phyloP scores from a whole-genome alignment of 2,329 filamentous ascomycete genomes.

The Curvularia lunata region DNA sequence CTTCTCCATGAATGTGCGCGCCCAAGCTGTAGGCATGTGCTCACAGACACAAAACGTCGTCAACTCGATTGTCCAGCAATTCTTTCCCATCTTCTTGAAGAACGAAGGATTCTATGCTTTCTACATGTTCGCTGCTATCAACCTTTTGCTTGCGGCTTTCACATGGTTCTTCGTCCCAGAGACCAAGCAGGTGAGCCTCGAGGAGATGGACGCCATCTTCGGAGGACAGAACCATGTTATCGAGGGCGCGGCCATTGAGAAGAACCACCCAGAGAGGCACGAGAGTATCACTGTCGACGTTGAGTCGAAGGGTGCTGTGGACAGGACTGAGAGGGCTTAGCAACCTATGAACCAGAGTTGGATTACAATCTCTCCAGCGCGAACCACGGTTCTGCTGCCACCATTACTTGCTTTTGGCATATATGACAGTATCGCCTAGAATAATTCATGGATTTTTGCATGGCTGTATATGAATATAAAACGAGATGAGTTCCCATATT shows the following conservation, averaged over 20 bases:
- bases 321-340: constrained; percentile 17
- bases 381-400: background rate
- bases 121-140: constrained; percentile 61
- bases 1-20: constrained; percentile 74
- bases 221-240: constrained; percentile 64
- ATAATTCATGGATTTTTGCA: background rate
- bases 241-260: constrained; percentile 59
- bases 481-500: background rate
- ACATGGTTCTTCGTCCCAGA: constrained; percentile 54
- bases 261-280: constrained; percentile 44
- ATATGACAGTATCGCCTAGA: background rate
- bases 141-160: constrained; percentile 50
- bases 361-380: background rate
- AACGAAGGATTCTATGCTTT: constrained; percentile 64
- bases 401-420: background rate
- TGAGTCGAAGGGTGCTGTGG: constrained; percentile 28
- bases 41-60: constrained; percentile 64
- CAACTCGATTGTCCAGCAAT: constrained; percentile 72
- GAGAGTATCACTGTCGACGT: constrained; percentile 31
- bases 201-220: constrained; percentile 64
- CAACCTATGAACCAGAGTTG: background rate
- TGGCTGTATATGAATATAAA: background rate
- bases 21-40: constrained; percentile 73
- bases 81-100: constrained; percentile 71
- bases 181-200: constrained; percentile 56